Percentiles rank a stretch among this genome's conserved stretches.
These are phyloP conservation scores for Tritrichomonas musculus DNA, from an alignment of 208 protist genomes.

Conservation along the genomic window DNA sequence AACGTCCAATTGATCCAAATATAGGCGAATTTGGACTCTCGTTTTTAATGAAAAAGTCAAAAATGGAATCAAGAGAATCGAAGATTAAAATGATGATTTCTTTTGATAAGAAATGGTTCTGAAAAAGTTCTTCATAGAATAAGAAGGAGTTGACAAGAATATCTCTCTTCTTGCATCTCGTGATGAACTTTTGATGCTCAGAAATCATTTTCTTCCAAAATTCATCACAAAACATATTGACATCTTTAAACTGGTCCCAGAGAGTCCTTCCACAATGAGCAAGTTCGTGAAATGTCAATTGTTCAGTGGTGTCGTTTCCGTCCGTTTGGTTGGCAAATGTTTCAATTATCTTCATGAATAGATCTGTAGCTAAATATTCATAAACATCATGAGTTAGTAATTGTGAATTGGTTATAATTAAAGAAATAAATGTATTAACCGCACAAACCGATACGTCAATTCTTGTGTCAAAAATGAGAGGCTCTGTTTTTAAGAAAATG, in stretches of 20 bases:
- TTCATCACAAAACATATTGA: not conserved
- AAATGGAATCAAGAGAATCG: not conserved
- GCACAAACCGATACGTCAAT: not conserved
- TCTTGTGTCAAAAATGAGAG: not conserved
- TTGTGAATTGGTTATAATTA: constrained; percentile 1
- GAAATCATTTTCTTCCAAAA: not conserved
- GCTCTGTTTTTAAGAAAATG: not conserved
- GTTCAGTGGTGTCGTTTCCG: not conserved
- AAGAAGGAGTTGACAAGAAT: not conserved
- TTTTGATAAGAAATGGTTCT: not conserved
- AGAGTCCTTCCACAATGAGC: not conserved
- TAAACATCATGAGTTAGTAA: not conserved
- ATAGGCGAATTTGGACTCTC: not conserved
- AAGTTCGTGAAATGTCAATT: not conserved
- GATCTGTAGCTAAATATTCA: not conserved
- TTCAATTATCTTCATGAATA: not conserved
- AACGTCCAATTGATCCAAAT: not conserved
- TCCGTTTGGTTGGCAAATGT: not conserved
- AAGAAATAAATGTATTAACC: not conserved
- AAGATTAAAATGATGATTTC: not conserved
- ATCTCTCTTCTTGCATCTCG: not conserved
- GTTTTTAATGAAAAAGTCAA: not conserved
- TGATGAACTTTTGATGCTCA: not conserved
- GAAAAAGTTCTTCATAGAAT: constrained; percentile 35
- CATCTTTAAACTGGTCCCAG: not conserved